Percentiles rank a stretch among this genome's conserved stretches.
These are phyloP conservation scores for Apiospora saccharicola DNA, from an alignment of 2,329 filamentous ascomycete species.

Conservation along the genomic window DNA sequence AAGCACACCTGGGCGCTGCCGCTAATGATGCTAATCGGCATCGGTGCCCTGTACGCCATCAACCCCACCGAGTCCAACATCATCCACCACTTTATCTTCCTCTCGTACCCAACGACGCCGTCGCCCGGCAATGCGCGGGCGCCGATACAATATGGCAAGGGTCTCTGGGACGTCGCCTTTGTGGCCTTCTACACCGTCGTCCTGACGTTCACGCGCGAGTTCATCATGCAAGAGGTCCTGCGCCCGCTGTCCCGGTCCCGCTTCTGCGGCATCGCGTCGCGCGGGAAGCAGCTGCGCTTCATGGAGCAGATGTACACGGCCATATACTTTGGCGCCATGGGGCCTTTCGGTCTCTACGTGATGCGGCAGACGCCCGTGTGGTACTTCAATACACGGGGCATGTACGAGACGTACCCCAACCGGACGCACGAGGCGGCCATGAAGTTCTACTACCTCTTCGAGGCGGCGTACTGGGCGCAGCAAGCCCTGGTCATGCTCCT, in stretches of 20 bases:
- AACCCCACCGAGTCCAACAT: constrained; percentile 72
- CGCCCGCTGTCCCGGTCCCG: constrained; percentile 62
- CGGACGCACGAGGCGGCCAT: constrained; percentile 68
- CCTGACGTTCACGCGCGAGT: constrained; percentile 76
- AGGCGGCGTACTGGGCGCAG: constrained; percentile 78
- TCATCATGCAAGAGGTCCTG: constrained; percentile 75
- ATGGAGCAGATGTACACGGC: constrained; percentile 81
- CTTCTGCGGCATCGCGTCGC: constrained; percentile 63
- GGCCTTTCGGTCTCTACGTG: constrained; percentile 72
- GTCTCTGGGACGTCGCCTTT: constrained; percentile 71
- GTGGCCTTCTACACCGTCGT: constrained; percentile 76
- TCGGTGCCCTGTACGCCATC: constrained; percentile 65
- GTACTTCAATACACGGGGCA: constrained; percentile 77
- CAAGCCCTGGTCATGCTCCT: constrained; percentile 74
- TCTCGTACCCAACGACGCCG: constrained; percentile 71
- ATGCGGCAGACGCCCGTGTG: constrained; percentile 75
- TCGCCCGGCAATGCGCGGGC: constrained; percentile 33
- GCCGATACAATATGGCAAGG: constrained; percentile 72
- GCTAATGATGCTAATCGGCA: constrained; percentile 60
- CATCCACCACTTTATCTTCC: constrained; percentile 70
- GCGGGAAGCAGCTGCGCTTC: constrained; percentile 72
- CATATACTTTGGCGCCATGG: constrained; percentile 73
- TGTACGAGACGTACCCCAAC: constrained; percentile 77
- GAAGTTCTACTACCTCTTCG: constrained; percentile 79
- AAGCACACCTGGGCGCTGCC: constrained; percentile 54